These are phyloP conservation scores for Penicillium sp. DNA, from an alignment of 2,329 filamentous ascomycete genomes.

Conservation along the genomic window DNA sequence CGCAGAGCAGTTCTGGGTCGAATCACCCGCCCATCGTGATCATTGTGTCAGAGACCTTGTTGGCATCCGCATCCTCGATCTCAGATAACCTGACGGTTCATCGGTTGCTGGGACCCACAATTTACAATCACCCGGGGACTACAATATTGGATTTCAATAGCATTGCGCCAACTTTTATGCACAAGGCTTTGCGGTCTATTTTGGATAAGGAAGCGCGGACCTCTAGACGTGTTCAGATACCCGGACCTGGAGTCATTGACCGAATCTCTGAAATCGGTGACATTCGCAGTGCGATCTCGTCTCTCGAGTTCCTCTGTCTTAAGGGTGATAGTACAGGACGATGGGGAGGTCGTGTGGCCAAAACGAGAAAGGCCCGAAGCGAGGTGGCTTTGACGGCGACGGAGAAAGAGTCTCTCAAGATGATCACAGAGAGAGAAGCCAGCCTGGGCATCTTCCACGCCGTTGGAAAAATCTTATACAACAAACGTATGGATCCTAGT, in stretches of 20 bases:
- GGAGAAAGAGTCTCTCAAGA: slow-evolving; percentile 73
- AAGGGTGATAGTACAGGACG: slow-evolving; percentile 70
- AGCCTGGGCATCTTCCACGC: slow-evolving; percentile 94
- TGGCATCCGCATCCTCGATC: slow-evolving; percentile 78
- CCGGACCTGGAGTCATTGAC: slow-evolving; percentile 74
- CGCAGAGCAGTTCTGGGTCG: slow-evolving; percentile 29
- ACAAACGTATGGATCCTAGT: slow-evolving; percentile 68
- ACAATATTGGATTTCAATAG: slow-evolving; percentile 87
- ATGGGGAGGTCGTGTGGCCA: slow-evolving; percentile 72
- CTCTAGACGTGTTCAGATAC: slow-evolving; percentile 70
- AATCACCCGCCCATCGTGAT: slow-evolving; percentile 72
- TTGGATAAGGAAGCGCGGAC: slow-evolving; percentile 79
- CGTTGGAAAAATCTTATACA: slow-evolving; percentile 92
- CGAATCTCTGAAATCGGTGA: slow-evolving; percentile 82
- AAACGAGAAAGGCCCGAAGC: slow-evolving; percentile 58
- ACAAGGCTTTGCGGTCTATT: slow-evolving; percentile 76
- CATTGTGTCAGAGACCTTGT: slow-evolving; percentile 83
- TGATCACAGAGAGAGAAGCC: slow-evolving; percentile 81
- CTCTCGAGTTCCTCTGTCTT: slow-evolving; percentile 86
- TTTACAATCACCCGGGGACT: slow-evolving; percentile 74
- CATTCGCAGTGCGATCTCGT: slow-evolving; percentile 85
- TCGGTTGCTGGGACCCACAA: slow-evolving; percentile 78
- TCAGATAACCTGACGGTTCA: slow-evolving; percentile 92
- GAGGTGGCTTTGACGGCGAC: slow-evolving; percentile 59
- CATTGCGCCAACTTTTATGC: slow-evolving; percentile 78